These are phyloP conservation scores for Carallia brachiata DNA, from an alignment of 345 rosid genomes.

Conservation along the genomic window DNA sequence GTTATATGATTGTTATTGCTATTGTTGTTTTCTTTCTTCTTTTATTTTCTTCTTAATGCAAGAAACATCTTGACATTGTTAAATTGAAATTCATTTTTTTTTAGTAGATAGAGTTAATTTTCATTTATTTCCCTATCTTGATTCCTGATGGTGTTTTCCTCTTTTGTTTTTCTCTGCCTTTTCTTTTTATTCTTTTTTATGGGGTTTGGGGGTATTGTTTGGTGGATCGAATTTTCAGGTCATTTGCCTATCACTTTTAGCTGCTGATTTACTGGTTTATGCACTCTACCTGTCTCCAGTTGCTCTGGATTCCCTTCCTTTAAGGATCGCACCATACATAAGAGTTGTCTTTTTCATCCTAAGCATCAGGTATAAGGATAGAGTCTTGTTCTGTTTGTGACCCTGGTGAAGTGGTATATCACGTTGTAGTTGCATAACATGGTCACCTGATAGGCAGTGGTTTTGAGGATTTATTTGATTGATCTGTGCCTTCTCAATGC, in stretches of 20 bases:
- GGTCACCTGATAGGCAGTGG: background rate
- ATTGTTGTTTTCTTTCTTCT: no score
- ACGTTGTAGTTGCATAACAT: background rate
- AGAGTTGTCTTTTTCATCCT: conserved; percentile 79
- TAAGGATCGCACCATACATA: conserved; percentile 82
- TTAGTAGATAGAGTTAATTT: background rate
- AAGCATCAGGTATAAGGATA: conserved; percentile 56
- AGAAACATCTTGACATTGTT: background rate
- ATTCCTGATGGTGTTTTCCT: background rate
- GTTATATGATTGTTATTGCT: background rate
- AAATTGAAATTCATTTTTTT: background rate
- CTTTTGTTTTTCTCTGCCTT: background rate
- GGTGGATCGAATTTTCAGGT: conserved; percentile 56
- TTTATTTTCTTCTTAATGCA: background rate
- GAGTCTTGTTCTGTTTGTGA: background rate
- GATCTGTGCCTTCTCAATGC: background rate
- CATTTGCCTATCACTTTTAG: conserved; percentile 53
- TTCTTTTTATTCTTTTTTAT: conserved; percentile 7
- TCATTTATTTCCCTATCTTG: background rate
- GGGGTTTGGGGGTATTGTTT: background rate
- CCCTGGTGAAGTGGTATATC: no score
- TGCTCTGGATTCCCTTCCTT: conserved; percentile 63
- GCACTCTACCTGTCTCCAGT: conserved; percentile 71
- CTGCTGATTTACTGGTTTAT: conserved; percentile 72
- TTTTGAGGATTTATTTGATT: background rate